phyloP scores from a whole-genome alignment of 169 alveolate species.

The Cryptosporidium sp. region DNA sequence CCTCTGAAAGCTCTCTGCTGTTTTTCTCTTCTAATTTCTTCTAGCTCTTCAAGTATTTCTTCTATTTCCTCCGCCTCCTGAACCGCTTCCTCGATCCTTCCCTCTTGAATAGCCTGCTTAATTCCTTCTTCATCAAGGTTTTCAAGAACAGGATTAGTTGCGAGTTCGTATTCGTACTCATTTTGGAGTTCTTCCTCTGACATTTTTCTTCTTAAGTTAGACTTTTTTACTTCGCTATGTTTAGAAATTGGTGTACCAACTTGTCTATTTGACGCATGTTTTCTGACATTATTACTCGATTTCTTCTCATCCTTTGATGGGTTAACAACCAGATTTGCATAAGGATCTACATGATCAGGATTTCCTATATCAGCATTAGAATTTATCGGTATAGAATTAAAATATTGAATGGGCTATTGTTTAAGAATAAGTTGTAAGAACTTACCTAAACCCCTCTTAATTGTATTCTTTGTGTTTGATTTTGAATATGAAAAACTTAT shows the following conservation, averaged over 20 bases:
- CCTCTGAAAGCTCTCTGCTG: conserved; percentile 37
- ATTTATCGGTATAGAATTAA: neutral
- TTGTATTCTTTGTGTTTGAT: neutral
- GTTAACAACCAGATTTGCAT: conserved; percentile 18
- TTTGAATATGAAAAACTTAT: conserved; percentile 18
- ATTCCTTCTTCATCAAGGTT: conserved; percentile 44
- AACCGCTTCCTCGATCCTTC: conserved; percentile 32
- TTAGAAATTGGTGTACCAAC: too few relatives aligned
- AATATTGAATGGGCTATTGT: neutral
- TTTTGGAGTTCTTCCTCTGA: conserved; percentile 11
- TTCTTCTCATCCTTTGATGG: neutral
- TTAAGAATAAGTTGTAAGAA: neutral
- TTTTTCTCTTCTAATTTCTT: conserved; percentile 29
- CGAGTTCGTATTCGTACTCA: conserved; percentile 49
- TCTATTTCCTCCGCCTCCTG: conserved; percentile 68
- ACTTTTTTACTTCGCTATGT: neutral
- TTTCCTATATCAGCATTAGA: neutral
- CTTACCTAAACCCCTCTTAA: neutral
- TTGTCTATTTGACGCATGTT: neutral
- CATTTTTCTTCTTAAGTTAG: conserved; percentile 45
- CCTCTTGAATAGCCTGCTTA: conserved; percentile 56
- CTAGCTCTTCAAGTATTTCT: conserved; percentile 33
- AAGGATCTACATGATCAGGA: neutral
- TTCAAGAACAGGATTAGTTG: conserved; percentile 31
- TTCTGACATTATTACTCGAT: neutral